These are phyloP conservation scores for Exophiala mesophila DNA, from an alignment of 2,329 filamentous ascomycete genomes.

Conservation along the genomic window DNA sequence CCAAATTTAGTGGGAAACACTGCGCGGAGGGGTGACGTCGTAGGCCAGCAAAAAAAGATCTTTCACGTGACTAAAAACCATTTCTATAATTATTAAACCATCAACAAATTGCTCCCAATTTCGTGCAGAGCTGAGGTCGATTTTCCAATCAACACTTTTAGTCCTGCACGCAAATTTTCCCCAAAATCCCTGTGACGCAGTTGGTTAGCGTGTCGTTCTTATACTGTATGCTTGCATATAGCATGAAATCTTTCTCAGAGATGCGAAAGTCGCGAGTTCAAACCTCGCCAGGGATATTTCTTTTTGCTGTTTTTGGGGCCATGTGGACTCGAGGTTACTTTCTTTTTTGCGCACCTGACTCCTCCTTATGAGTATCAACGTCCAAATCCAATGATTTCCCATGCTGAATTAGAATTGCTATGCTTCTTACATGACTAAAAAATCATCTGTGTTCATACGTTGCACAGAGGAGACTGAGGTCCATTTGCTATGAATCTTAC, in stretches of 20 bases:
- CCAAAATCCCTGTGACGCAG: slow-evolving; percentile 32
- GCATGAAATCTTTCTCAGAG: slow-evolving; percentile 30
- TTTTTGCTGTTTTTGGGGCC: slow-evolving; percentile 5
- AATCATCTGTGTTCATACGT: too few relatives aligned
- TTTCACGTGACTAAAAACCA: not conserved
- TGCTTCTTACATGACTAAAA: too few relatives aligned
- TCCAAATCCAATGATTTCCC: too few relatives aligned
- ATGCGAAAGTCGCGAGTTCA: slow-evolving; percentile 39
- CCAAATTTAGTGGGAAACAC: too few relatives aligned
- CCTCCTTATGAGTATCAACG: too few relatives aligned
- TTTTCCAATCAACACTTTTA: not conserved
- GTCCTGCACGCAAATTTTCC: not conserved
- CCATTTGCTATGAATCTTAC: too few relatives aligned
- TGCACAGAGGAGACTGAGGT: too few relatives aligned
- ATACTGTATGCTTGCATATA: slow-evolving; percentile 30
- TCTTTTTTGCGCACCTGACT: too few relatives aligned
- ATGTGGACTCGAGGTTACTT: too few relatives aligned
- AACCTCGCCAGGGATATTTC: slow-evolving; percentile 32
- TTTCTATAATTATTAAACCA: not conserved
- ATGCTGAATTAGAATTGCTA: too few relatives aligned
- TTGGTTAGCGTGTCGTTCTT: slow-evolving; percentile 38
- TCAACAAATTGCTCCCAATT: not conserved
- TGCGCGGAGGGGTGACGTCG: too few relatives aligned
- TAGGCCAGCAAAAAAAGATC: too few relatives aligned
- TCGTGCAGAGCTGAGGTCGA: not conserved